Percentiles rank a stretch among this genome's conserved stretches.
phyloP scores from a whole-genome alignment of 108 stramenopile genomes.

The Bacterosira constricta region DNA sequence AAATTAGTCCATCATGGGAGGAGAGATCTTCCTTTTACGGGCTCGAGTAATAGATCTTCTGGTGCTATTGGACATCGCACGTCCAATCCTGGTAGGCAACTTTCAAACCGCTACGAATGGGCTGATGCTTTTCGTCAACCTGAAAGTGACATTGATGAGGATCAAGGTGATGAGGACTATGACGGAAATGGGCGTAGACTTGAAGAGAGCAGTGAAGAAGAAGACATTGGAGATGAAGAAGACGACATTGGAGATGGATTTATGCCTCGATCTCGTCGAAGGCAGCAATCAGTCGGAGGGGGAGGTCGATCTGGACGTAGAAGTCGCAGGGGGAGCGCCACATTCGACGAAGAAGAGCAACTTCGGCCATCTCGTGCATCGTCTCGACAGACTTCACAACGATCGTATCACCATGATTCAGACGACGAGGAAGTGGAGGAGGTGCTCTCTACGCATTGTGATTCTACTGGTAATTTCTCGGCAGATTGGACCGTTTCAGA shows the following conservation, averaged over 20 bases:
- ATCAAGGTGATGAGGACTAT: constrained; percentile 72
- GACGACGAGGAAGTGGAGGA: constrained; percentile 63
- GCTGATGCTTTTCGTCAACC: constrained; percentile 58
- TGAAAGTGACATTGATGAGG: constrained; percentile 56
- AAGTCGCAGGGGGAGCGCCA: constrained; percentile 18
- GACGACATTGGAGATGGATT: constrained; percentile 15
- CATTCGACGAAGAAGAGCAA: constrained; percentile 12
- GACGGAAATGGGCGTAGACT: constrained; percentile 25
- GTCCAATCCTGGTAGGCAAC: constrained; percentile 14
- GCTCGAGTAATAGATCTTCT: neutral
- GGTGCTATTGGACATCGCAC: constrained; percentile 1
- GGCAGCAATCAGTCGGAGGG: constrained; percentile 11
- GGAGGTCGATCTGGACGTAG: constrained; percentile 16
- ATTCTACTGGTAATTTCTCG: constrained; percentile 65
- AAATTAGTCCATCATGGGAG: constrained; percentile 7
- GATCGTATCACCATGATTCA: constrained; percentile 41
- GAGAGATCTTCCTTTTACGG: neutral
- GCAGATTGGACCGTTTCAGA: constrained; percentile 60
- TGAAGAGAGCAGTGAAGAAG: constrained; percentile 48
- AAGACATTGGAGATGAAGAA: constrained; percentile 35
- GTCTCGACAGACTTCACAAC: constrained; percentile 24
- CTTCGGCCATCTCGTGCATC: constrained; percentile 42
- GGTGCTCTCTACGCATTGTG: constrained; percentile 73
- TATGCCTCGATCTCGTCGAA: constrained; percentile 1
- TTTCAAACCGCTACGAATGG: constrained; percentile 68